A percentile compares a stretch with the other conserved stretches of the same genome.
Conservation (phyloP, 202 grass and related monocot genomes). For the Carex arenaria region DNA sequence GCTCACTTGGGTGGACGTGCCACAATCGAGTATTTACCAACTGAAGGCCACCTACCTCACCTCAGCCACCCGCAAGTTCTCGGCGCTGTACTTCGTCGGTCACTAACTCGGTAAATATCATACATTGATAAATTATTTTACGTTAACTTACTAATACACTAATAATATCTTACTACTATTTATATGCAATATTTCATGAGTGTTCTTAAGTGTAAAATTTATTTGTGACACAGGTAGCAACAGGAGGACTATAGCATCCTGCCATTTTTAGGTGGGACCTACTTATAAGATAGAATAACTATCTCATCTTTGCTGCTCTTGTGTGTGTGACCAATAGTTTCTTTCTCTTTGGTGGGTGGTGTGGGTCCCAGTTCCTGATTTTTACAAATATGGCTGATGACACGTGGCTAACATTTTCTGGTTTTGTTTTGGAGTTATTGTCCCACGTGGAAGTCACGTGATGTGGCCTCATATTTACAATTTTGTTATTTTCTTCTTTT, state of each 20-base stretch:
- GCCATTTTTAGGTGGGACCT: background rate
- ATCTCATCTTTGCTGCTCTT: background rate
- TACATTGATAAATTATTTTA: background rate
- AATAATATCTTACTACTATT: background rate
- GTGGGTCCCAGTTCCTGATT: slow-evolving; percentile 3
- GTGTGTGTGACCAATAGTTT: background rate
- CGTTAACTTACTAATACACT: no score
- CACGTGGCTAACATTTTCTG: background rate
- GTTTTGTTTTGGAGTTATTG: background rate
- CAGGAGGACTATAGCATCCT: background rate
- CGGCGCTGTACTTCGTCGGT: slow-evolving; percentile 55
- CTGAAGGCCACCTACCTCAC: slow-evolving; percentile 79
- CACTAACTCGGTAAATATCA: slow-evolving; percentile 44
- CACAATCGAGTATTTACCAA: slow-evolving; percentile 58
- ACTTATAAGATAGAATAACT: background rate
- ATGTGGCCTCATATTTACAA: background rate
- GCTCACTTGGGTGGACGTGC: slow-evolving; percentile 56
- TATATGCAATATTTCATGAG: background rate
- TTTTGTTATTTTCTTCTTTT: background rate
- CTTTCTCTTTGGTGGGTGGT: background rate
- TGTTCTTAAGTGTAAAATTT: background rate
- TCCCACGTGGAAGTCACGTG: slow-evolving; percentile 8
- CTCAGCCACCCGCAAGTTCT: slow-evolving; percentile 68
- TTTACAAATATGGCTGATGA: slow-evolving; percentile 11
- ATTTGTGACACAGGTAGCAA: background rate